Conservation (phyloP, 495 filamentous ascomycete species). For the Penicillium steckii region DNA sequence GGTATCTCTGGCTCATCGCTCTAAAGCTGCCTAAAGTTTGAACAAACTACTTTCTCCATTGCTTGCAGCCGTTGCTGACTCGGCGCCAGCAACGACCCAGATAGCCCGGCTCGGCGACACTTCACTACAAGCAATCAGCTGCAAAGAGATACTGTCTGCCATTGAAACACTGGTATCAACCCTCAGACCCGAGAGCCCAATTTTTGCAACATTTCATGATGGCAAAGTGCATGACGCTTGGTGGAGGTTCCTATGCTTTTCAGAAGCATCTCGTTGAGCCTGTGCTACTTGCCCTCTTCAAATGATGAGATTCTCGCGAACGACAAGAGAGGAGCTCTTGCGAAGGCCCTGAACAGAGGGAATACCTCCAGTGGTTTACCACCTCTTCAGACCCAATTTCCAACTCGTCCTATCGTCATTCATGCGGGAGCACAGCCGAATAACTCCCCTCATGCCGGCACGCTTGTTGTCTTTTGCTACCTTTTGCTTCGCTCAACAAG, state of each 20-base stretch:
- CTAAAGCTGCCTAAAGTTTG: neutral
- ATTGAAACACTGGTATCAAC: neutral
- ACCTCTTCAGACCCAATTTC: constrained; percentile 4
- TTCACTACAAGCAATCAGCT: neutral
- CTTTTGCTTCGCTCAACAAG: constrained; percentile 19
- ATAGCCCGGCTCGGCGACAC: no score
- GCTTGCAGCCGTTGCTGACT: no score
- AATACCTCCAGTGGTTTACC: neutral
- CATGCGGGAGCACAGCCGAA: constrained; percentile 28
- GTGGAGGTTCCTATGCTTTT: constrained; percentile 15
- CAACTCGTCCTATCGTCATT: constrained; percentile 21
- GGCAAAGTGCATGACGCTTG: constrained; percentile 2
- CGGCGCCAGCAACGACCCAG: no score
- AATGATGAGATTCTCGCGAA: neutral
- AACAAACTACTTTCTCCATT: neutral
- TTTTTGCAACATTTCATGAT: neutral
- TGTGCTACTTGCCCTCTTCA: neutral
- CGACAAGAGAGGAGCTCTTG: neutral
- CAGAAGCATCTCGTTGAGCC: constrained; percentile 4
- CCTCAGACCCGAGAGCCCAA: neutral
- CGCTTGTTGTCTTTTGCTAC: constrained; percentile 25
- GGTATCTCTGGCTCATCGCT: neutral
- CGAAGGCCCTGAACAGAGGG: neutral
- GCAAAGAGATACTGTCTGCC: neutral
- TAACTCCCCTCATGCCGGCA: constrained; percentile 26